Evolutionary conservation across 441 rosid species (phyloP).

Genomic region (Erodium moschatum): DNA sequence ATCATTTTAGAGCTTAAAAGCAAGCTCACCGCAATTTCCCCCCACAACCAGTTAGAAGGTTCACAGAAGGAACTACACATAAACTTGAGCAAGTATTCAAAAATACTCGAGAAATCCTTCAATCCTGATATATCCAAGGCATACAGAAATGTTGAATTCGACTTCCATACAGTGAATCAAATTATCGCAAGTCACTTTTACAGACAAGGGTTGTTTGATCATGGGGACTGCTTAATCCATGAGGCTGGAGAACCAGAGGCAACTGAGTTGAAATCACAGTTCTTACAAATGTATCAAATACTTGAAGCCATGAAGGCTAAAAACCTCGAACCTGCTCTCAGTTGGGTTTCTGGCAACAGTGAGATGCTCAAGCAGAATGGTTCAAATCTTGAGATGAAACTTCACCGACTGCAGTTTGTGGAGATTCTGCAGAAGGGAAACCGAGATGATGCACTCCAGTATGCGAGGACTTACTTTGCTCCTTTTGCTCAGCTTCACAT

Average conservation of each 20-base stretch:
- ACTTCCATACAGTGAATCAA: conserved; percentile 33
- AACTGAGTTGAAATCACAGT: conserved; percentile 29
- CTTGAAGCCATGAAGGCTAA: conserved; percentile 36
- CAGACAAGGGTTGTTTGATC: conserved; percentile 40
- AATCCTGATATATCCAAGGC: conserved; percentile 50
- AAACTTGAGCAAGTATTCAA: conserved; percentile 41
- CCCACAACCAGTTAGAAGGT: conserved; percentile 34
- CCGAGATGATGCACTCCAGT: conserved; percentile 37
- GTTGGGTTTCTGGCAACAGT: conserved; percentile 36
- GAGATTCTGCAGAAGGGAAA: conserved; percentile 30
- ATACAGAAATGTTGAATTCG: conserved; percentile 41
- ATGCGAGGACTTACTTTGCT: conserved; percentile 32
- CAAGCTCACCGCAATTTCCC: conserved; percentile 31
- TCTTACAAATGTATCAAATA: conserved; percentile 40
- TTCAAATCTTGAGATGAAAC: conserved; percentile 44
- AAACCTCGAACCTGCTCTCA: conserved; percentile 43
- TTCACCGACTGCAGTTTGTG: conserved; percentile 45
- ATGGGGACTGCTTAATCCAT: conserved; percentile 44
- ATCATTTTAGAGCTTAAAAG: conserved; percentile 33
- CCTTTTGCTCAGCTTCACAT: conserved; percentile 28
- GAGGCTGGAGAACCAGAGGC: conserved; percentile 38
- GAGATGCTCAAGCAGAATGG: conserved; percentile 37
- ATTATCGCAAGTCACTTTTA: conserved; percentile 47
- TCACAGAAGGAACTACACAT: conserved; percentile 42
- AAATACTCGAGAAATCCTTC: conserved; percentile 39